phyloP scores from a whole-genome alignment of 1,139 yeast species.

The Lodderomyces parapsilosis region DNA sequence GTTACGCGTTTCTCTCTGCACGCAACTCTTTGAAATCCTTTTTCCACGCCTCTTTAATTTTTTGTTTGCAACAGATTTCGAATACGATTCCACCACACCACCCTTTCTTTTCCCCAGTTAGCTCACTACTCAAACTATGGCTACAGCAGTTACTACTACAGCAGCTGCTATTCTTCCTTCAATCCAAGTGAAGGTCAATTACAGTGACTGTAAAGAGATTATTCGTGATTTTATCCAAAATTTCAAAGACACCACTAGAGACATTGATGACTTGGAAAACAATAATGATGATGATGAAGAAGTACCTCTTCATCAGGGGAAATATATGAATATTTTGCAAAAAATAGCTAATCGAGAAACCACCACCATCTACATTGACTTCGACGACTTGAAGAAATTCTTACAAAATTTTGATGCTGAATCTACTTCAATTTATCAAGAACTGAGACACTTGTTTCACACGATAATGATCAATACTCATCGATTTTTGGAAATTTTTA shows the following conservation, averaged over 20 bases:
- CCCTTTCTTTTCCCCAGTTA: not conserved
- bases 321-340: conserved; percentile 76
- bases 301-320: conserved; percentile 23
- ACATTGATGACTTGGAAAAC: conserved; percentile 10
- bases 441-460: conserved; percentile 43
- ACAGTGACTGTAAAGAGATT: conserved; percentile 50
- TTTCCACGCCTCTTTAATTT: too few species aligned
- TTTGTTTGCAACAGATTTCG: not conserved
- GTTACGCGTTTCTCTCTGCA: not conserved
- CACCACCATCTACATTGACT: conserved; percentile 66
- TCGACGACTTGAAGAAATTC: conserved; percentile 77
- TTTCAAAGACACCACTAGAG: conserved; percentile 44
- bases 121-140: conserved; percentile 1
- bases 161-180: conserved; percentile 45
- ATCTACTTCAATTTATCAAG: conserved; percentile 19
- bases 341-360: conserved; percentile 79
- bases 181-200: conserved; percentile 62
- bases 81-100: too few species aligned
- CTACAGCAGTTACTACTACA: conserved; percentile 26
- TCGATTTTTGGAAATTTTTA: conserved; percentile 76
- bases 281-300: not conserved
- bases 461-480: conserved; percentile 71
- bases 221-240: conserved; percentile 60
- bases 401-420: conserved; percentile 44
- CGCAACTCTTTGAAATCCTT: too few species aligned